Evolutionary conservation across 257 asterid genomes (phyloP).

Genomic region (Linaria vulgaris): DNA sequence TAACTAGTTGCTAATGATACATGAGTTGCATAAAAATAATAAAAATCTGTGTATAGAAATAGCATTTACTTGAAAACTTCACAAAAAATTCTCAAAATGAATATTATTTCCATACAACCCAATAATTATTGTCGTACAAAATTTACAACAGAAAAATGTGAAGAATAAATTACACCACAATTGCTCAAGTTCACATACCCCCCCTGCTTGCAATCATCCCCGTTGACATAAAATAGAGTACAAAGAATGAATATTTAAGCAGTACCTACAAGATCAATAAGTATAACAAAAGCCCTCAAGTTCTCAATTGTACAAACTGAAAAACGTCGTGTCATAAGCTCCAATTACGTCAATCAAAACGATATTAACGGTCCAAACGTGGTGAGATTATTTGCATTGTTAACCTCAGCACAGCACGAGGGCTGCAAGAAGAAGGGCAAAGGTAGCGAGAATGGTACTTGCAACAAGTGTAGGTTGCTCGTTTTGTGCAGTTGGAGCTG

Average conservation of each 20-base stretch:
- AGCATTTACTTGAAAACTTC: too few species aligned
- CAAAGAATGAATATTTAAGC: constrained; percentile 12
- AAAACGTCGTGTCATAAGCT: constrained; percentile 14
- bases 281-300: constrained; percentile 11
- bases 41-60: too few species aligned
- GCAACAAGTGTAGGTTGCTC: constrained; percentile 54
- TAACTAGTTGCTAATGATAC: too few species aligned
- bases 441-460: constrained; percentile 36
- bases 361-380: constrained; percentile 22
- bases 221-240: constrained; percentile 17
- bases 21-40: too few species aligned
- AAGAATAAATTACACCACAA: constrained; percentile 18
- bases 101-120: constrained; percentile 12
- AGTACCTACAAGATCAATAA: constrained; percentile 15
- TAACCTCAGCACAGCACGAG: constrained; percentile 31
- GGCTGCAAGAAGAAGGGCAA: constrained; percentile 48
- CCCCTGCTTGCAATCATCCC: constrained; percentile 9
- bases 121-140: constrained; percentile 9
- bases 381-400: background rate
- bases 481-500: constrained; percentile 41
- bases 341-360: constrained; percentile 18
- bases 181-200: background rate
- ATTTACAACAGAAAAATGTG: constrained; percentile 11
- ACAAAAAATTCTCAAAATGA: background rate
- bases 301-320: constrained; percentile 10